These are phyloP conservation scores for Niebla homalea DNA, from an alignment of 495 filamentous ascomycete genomes.

Conservation along the genomic window DNA sequence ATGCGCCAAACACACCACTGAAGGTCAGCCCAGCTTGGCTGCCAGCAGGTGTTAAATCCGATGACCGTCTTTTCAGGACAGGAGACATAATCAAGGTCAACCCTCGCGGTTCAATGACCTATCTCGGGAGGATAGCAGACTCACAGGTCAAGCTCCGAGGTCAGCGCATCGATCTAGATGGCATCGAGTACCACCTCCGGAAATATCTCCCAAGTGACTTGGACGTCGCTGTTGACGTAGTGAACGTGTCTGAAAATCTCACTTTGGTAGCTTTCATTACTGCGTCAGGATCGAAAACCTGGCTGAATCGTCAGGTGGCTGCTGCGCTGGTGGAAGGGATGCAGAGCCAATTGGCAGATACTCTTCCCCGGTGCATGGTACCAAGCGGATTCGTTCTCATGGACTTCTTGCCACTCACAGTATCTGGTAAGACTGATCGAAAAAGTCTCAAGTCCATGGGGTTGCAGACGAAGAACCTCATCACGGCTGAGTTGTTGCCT, in stretches of 20 bases:
- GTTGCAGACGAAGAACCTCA: neutral
- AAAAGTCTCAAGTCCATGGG: neutral
- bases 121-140: conserved; percentile 20
- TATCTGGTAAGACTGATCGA: neutral
- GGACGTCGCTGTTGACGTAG: neutral
- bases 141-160: conserved; percentile 34
- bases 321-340: neutral
- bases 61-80: neutral
- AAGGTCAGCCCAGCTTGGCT: neutral
- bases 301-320: neutral
- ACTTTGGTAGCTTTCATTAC: neutral
- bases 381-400: neutral
- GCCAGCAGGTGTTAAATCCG: neutral
- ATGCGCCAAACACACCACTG: neutral
- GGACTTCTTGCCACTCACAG: neutral
- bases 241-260: neutral
- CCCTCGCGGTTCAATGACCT: neutral
- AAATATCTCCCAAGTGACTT: neutral
- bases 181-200: conserved; percentile 20
- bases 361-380: neutral
- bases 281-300: neutral
- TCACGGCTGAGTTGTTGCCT: neutral
- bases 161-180: conserved; percentile 30
- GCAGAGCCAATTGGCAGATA: neutral
- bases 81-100: neutral